phyloP scores from a whole-genome alignment of 768 basidiomycete species.

The Auricularia auricula-judae region DNA sequence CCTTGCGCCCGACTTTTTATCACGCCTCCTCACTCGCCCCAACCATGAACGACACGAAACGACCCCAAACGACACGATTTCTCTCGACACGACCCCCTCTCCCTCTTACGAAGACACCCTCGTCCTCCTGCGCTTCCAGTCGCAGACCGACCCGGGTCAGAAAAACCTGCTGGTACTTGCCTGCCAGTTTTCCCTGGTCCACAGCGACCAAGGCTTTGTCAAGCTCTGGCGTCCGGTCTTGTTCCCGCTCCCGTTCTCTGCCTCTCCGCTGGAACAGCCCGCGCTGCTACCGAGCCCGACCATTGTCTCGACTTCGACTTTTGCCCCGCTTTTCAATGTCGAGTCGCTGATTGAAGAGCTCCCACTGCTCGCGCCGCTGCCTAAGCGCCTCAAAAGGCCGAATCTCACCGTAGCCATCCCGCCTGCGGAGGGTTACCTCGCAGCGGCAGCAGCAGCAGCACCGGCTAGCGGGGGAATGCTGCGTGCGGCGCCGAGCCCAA shows the following conservation, averaged over 20 bases:
- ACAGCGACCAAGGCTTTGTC: neutral
- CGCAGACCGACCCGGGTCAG: neutral
- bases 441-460: neutral
- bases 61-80: neutral
- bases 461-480: neutral
- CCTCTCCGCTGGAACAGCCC: neutral
- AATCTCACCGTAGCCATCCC: neutral
- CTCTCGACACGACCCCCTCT: neutral
- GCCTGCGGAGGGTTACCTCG: neutral
- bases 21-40: neutral
- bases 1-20: neutral
- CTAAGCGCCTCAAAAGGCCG: neutral
- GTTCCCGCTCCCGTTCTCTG: neutral
- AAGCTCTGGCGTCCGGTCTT: neutral
- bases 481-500: neutral
- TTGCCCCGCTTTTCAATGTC: neutral
- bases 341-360: neutral
- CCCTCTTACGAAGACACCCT: neutral
- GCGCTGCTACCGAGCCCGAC: neutral
- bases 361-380: neutral
- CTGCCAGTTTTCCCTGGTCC: neutral
- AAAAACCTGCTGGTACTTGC: neutral
- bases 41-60: neutral
- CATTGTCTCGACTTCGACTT: neutral
- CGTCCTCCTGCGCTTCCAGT: neutral